Evolutionary conservation across 805 yeast genomes (phyloP), one percentile per base, ranked within the genome.

Genomic region (Hanseniaspora pseudoguilliermondii): DNA sequence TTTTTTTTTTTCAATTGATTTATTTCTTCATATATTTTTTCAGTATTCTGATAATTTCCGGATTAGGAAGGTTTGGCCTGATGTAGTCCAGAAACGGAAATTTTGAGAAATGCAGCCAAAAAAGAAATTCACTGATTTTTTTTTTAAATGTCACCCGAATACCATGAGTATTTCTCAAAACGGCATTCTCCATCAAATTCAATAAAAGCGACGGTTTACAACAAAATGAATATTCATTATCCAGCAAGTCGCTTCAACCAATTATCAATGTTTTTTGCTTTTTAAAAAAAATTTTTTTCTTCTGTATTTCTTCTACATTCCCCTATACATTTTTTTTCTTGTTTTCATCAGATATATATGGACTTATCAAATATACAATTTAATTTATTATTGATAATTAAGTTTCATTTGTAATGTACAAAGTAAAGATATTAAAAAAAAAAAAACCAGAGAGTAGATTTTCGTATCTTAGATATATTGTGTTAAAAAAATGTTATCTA

Each of bases 371-470:
- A n/a, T n/a, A n/a, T n/a, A n/a, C n/a, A n/a, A n/a, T n/a, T n/a
- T n/a, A n/a, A n/a, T n/a, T n/a, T n/a, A n/a, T n/a, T n/a, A n/a
- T n/a, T n/a, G n/a, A n/a, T n/a, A n/a, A n/a, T n/a, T n/a, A n/a
- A n/a, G n/a, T n/a, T n/a, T n/a, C n/a, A n/a, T n/a, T n/a, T n/a
- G n/a, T n/a, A n/a, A n/a, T n/a, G n/a, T n/a, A 34, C 13, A 32
- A 4, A 11, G 15, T 10, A 32, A 8, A 21, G 25, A n/a, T 32
- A 39, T 36, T 1, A 35, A 1, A 15, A 21, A 3, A 21, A 6
- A 9, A 38, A n/a, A 52, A 46, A 38, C 56, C 56, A 53, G 56
- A 53, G 56, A 46, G 56, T 53, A 53, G 56, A 53, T 53, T 53
- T 46, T 50, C 47, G 48, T 53, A 51, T 43, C 55, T 51, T 51